Evolutionary conservation across 2,329 filamentous ascomycete species (phyloP), one percentile per base, ranked within the genome.

Genomic region (Clathrospora elynae): DNA sequence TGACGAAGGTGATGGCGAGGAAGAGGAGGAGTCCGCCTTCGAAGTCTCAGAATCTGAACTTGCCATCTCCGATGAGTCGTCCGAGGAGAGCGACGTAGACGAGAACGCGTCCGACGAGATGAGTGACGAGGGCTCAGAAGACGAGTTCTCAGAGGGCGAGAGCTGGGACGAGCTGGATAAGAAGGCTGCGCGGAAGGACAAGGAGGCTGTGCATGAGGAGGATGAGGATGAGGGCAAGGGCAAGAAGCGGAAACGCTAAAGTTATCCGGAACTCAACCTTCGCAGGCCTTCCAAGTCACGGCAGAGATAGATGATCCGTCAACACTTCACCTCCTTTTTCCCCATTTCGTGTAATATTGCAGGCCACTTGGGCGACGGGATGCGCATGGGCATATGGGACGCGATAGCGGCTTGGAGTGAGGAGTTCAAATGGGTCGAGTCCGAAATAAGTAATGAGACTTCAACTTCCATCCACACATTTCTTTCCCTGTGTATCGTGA

Each of bases 121-220:
- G 19, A 87, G 83, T 51, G 90, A 92, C 9, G 80, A 71, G 39
- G 70, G 66, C 17, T 70, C 68, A 2, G 74, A 76, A 20, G 73
- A 83, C 3, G 88, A 91, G 1, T 62, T 67, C 24, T 56, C 50
- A 1, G 68, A 67, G 30, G 87, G 89, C 9, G 88, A 96, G 68
- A 89, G 95, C 64, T 96, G 92, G 92, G 91, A 97, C 67, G 90
- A 95, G 71, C 70, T 96, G 46, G 92, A 96, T 75, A 85, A 86
- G 71, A 96, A 96, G 77, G 91, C 82, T 1, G 80, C 78, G 61
- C 78, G 73, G 68, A 83, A 84, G 67, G 82, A 85, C 58, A 74
- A 76, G 50, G 81, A 85, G 53, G 72, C 71, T 35, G 73, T 73
- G 2, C 53, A 75, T 16, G 75, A 79, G 14, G 80, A 81, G 35